Conservation (phyloP, 2,329 filamentous ascomycete genomes). For the Zasmidium citrigriseum region DNA sequence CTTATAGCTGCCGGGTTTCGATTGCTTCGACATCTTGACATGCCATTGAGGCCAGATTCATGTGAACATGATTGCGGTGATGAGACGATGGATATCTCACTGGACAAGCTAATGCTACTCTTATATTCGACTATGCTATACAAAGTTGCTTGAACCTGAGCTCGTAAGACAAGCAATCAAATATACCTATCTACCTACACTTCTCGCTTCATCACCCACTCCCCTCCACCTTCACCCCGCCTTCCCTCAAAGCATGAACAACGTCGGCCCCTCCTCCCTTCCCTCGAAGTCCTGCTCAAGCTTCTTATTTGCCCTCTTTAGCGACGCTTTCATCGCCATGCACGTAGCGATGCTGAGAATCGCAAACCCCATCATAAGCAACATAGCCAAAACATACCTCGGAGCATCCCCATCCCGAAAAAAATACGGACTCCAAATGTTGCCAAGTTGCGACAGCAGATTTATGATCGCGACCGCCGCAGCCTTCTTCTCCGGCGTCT, state of each 20-base stretch:
- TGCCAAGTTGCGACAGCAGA: conserved; percentile 40
- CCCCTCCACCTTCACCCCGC: not conserved
- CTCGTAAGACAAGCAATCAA: no score
- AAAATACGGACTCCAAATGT: conserved; percentile 45
- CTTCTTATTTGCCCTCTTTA: not conserved
- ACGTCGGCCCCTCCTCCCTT: not conserved
- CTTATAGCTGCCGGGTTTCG: no score
- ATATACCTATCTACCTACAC: no score
- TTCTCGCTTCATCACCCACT: not conserved
- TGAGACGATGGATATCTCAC: no score
- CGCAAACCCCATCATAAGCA: not conserved
- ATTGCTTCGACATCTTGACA: no score
- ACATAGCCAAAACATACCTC: conserved; percentile 24
- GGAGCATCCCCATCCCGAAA: conserved; percentile 32
- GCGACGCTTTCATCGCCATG: not conserved
- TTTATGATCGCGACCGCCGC: conserved; percentile 47
- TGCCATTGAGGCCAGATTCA: no score
- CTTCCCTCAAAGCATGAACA: not conserved
- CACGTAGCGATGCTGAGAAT: not conserved
- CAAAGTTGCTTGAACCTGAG: no score
- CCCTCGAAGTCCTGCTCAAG: not conserved
- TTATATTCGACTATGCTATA: no score
- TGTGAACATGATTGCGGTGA: no score
- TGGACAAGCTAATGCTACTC: no score
- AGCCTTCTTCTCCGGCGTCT: conserved; percentile 47